These are phyloP conservation scores for Pestalotiopsis sp. DNA, from an alignment of 2,329 filamentous ascomycete species.

Conservation along the genomic window DNA sequence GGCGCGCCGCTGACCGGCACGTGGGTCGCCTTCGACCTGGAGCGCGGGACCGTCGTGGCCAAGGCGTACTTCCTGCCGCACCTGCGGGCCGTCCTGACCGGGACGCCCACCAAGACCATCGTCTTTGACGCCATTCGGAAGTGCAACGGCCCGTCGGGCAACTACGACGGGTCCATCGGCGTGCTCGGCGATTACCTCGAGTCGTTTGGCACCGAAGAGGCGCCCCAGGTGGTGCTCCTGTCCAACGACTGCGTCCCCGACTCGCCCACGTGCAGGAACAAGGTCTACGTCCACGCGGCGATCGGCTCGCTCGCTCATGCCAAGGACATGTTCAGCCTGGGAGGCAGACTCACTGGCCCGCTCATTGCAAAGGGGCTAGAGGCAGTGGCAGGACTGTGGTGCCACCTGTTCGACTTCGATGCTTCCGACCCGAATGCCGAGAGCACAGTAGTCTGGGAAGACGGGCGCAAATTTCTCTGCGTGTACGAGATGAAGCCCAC, in stretches of 20 bases:
- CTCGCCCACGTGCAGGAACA: conserved; percentile 5
- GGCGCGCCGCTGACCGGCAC: neutral
- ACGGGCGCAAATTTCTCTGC: neutral
- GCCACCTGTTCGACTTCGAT: neutral
- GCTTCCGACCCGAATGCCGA: neutral
- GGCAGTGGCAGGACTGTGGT: neutral
- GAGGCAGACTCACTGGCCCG: conserved; percentile 2
- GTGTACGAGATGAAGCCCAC: neutral
- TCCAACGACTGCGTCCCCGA: conserved; percentile 18
- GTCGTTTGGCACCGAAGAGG: neutral
- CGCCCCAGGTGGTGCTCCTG: conserved; percentile 8
- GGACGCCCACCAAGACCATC: conserved; percentile 2
- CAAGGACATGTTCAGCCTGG: conserved; percentile 10
- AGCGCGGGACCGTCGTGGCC: conserved; percentile 12
- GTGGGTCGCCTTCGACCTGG: conserved; percentile 16
- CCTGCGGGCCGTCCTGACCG: neutral
- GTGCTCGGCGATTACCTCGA: neutral
- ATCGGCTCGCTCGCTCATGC: conserved; percentile 11
- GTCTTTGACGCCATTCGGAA: neutral
- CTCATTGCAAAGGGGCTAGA: neutral
- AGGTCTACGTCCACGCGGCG: conserved; percentile 9
- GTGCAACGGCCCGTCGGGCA: neutral
- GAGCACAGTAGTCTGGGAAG: neutral
- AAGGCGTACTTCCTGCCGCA: conserved; percentile 17
- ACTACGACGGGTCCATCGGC: neutral